These are phyloP conservation scores for Lophiostoma macrostomum DNA, from an alignment of 495 filamentous ascomycete genomes.

Conservation along the genomic window DNA sequence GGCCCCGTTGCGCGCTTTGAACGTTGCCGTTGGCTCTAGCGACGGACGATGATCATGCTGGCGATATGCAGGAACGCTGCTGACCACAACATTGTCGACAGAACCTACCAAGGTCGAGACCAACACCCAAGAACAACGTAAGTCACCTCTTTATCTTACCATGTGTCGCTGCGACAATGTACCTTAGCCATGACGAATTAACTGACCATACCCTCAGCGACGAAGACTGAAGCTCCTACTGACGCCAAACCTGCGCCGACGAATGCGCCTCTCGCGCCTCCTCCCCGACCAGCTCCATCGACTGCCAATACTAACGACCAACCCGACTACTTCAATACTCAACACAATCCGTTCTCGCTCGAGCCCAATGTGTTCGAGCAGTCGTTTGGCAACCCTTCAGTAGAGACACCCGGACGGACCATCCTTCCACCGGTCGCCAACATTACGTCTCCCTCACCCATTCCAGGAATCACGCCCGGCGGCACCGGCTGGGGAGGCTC, in stretches of 20 bases:
- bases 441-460: slow-evolving; percentile 82
- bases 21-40: no score
- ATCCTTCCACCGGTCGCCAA: slow-evolving; percentile 88
- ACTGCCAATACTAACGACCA: slow-evolving; percentile 11
- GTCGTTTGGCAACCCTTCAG: slow-evolving; percentile 71
- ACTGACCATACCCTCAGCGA: background rate
- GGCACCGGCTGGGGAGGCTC: no score
- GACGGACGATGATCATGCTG: background rate
- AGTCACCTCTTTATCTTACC: background rate
- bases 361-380: slow-evolving; percentile 97
- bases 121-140: slow-evolving; percentile 8
- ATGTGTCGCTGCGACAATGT: background rate
- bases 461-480: slow-evolving; percentile 63
- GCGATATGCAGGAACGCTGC: background rate
- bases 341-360: slow-evolving; percentile 53
- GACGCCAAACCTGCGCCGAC: slow-evolving; percentile 5
- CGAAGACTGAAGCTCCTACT: background rate
- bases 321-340: slow-evolving; percentile 30
- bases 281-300: slow-evolving; percentile 22
- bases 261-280: slow-evolving; percentile 16
- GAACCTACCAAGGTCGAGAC: slow-evolving; percentile 14
- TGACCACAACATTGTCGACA: slow-evolving; percentile 11
- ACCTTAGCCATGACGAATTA: background rate
- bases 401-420: slow-evolving; percentile 83
- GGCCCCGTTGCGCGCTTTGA: no score